Evolutionary conservation across 1,139 yeast species (phyloP), one percentile per base, ranked within the genome.

Genomic region (Hanseniaspora uvarum): DNA sequence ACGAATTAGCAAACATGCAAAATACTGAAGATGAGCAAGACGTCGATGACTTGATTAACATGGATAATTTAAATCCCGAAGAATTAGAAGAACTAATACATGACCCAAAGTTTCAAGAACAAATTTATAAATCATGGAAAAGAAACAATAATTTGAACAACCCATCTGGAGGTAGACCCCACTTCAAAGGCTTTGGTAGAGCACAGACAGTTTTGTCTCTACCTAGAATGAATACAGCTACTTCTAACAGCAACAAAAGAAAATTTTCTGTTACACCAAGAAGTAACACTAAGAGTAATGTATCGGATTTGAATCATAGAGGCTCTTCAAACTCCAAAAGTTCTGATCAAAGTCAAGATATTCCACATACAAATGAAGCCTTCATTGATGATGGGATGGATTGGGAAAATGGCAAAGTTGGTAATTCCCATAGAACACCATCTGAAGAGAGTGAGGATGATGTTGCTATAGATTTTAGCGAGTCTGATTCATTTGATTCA

Each of bases 91-190:
- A 54, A 26, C 56, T 75, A 18, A 60, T 68, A 2, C 69, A 67
- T 43, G 69, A 78, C 0, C 76, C 79, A 5, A 72, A 77, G 1
- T 72, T 76, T 58, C 78, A 74, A 52, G 71, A 65, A 54, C 59
- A 69, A 59, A 62, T 71, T 23, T 70, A 68, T 51, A 58, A 59
- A 51, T 65, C 62, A 56, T 64, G 71, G 62, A 62, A 61, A 49
- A 61, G 58, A 56, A 39, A 59, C 49, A 50, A 60, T 53, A 18
- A 58, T n/a, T 14, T 19, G 6, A 5, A 39, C 30, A 24, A 8
- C 4, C 14, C 19, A 23, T 6, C 30, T 66, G 58, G 59, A 61
- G 24, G 40, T 57, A 61, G 59, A 55, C 55, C 33, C 23, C 50
- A 57, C 23, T 56, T 55, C 28, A 51, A 39, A 26, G 55, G 43